Evolutionary conservation across 768 basidiomycete species (phyloP), one percentile per base, ranked within the genome.

Genomic region (Amanita muscaria): DNA sequence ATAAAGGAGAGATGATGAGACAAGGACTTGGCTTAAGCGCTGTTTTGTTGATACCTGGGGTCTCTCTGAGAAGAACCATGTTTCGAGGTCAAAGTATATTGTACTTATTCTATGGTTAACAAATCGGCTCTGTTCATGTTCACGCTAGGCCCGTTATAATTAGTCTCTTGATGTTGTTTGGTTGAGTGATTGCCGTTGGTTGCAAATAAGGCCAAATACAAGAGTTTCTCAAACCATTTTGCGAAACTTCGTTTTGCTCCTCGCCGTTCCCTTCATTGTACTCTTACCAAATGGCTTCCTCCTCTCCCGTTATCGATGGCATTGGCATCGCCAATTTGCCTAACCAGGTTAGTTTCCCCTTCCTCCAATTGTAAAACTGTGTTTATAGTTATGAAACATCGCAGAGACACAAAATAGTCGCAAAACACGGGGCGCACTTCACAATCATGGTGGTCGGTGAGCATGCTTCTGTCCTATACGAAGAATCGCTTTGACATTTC

Each of bases 391-490:
- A 46, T 42, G 39, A 42, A 48, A 51, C 56, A 44, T 54, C 48
- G 35, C 62, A 97, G 93, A 83, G 88, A 73, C 96, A 99, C 74
- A 97, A 97, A 76, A 98, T 98, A 61, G 92, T 98, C 51, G 93
- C 91, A 51, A 94, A 97, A 73, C 83, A 75, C 59, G 96, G 96
- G 49, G 90, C 87, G 5, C 93, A 97, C 69, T 97, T 97, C 70
- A 98, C 96, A 47, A 79, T 99, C 58, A 99, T 99, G 96, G 96
- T 97, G 35, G 93, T 97, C 49, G 96, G 96, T 90, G 57, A 62
- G 86, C 62, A 7, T 21, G 53, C 18, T 15, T 21, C 29, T 24
- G 14, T 24, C 19, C 34, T 10, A n/a, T 10, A 16, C 29, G 10
- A 6, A 32, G 30, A 40, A 42, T 35, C 39, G 16, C 41, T 44